Evolutionary conservation across 164 flowering plant species (phyloP).

Genomic region (Litsea cubeba): DNA sequence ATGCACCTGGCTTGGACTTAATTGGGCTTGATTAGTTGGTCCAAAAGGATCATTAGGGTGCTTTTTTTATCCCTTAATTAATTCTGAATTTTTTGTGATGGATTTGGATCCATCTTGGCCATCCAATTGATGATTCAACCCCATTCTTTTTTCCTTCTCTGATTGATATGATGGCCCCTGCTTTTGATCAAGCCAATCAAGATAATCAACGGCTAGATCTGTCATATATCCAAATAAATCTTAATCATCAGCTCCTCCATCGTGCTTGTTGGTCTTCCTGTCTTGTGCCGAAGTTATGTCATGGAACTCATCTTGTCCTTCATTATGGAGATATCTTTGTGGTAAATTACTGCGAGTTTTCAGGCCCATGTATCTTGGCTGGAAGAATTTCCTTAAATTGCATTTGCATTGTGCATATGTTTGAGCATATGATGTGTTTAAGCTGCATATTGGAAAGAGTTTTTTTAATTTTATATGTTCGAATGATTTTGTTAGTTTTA

Average conservation of each 20-base stretch:
- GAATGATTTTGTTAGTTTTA: neutral
- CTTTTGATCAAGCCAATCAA: too few relatives aligned
- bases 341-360: neutral
- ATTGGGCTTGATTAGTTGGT: too few relatives aligned
- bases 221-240: too few relatives aligned
- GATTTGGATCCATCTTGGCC: too few relatives aligned
- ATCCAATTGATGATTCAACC: too few relatives aligned
- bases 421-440: neutral
- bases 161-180: neutral
- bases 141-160: neutral
- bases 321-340: neutral
- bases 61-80: too few relatives aligned
- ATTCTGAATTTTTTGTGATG: too few relatives aligned
- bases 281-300: neutral
- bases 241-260: too few relatives aligned
- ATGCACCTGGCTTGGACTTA: too few relatives aligned
- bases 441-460: neutral
- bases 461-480: neutral
- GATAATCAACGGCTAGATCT: too few relatives aligned
- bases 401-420: neutral
- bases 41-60: too few relatives aligned
- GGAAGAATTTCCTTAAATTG: neutral
- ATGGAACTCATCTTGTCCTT: neutral
- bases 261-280: neutral
- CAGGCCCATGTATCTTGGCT: neutral